Base-by-base conservation (phyloP, 208 protist genomes). In the Lotmaria passim region DNA sequence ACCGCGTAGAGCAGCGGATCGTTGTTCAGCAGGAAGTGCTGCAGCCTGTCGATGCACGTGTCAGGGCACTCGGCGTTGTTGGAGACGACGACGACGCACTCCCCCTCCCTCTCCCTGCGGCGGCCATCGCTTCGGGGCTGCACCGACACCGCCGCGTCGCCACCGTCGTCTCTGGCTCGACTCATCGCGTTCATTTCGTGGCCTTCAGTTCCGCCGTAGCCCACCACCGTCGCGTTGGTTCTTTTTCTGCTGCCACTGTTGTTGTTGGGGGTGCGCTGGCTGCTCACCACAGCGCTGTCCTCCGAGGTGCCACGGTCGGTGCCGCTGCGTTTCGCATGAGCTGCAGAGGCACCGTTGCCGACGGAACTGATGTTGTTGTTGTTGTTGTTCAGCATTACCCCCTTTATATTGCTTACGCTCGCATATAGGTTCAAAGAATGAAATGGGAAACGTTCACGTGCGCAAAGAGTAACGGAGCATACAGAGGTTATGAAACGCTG, bases 1-100 rank as follows among this genome's bases (percentile, higher is more conserved):
- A 59, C 24, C 26, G 48, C 62, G 50, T 57, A 66, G 8, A 81
- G 63, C 15, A 76, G 56, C 12, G 75, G 58, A n/a, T 81, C 69
- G 23, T 48, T 53, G 26, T 64, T 55, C 15, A 76, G 46, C 15
- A 76, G 34, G 17, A 76, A 69, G 47, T 59, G 63, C 28, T 67
- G 69, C 8, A 69, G 12, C 1, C 6, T 19, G 5, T 17, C 36
- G n/a, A 31, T 7, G 44, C 51, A 61, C 17, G 21, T 28, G 17
- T 14, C 7, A 4, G 23, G 24, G 41, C 6, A 1, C 14, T 21
- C 3, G 14, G 23, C 12, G 31, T 19, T 5, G 26, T 24, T 47
- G 19, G 39, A 51, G 28, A 59, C 47, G 1, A 31, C 43, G 7
- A 38, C 28, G 8, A 56, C 12, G 26, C 26, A 53, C 26, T 62